phyloP scores from a whole-genome alignment of 306 rosid species.

The Vachellia pachyceras region DNA sequence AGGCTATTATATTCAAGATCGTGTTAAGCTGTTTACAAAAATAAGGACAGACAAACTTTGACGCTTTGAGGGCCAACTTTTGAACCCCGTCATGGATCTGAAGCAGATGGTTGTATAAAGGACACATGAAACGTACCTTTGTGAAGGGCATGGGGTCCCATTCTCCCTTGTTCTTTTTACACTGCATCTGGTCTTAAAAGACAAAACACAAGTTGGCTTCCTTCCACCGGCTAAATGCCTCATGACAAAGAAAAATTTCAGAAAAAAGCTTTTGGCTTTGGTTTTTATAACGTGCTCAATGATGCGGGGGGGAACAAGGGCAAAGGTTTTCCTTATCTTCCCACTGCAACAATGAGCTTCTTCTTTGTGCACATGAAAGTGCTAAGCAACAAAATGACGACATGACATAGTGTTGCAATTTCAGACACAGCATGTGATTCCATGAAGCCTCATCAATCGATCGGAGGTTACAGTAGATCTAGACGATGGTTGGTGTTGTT shows the following conservation, averaged over 20 bases:
- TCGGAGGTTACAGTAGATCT: slow-evolving; percentile 30
- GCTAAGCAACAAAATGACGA: slow-evolving; percentile 37
- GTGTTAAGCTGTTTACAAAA: slow-evolving; percentile 26
- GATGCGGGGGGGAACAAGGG: neutral
- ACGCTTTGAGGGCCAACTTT: slow-evolving; percentile 46
- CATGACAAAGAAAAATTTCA: slow-evolving; percentile 8
- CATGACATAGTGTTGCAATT: slow-evolving; percentile 31
- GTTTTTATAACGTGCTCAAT: slow-evolving; percentile 32
- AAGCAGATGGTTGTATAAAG: slow-evolving; percentile 34
- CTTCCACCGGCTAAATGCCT: slow-evolving; percentile 41
- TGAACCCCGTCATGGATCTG: slow-evolving; percentile 49
- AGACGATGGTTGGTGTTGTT: slow-evolving; percentile 41
- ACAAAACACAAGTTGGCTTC: slow-evolving; percentile 20
- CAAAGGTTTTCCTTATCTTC: slow-evolving; percentile 30
- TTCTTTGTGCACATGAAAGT: slow-evolving; percentile 46
- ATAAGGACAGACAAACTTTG: slow-evolving; percentile 41
- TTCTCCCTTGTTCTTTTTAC: slow-evolving; percentile 48
- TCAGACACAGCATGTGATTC: slow-evolving; percentile 67
- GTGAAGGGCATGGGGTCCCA: slow-evolving; percentile 64
- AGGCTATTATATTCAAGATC: slow-evolving; percentile 42
- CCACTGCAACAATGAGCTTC: slow-evolving; percentile 28
- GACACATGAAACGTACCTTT: slow-evolving; percentile 60
- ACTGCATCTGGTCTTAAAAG: slow-evolving; percentile 57
- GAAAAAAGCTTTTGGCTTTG: slow-evolving; percentile 46
- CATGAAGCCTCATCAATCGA: slow-evolving; percentile 36